Evolutionary conservation across 106 monocot genomes (phyloP), one percentile per base, ranked within the genome.

Genomic region (Acorus calamus): DNA sequence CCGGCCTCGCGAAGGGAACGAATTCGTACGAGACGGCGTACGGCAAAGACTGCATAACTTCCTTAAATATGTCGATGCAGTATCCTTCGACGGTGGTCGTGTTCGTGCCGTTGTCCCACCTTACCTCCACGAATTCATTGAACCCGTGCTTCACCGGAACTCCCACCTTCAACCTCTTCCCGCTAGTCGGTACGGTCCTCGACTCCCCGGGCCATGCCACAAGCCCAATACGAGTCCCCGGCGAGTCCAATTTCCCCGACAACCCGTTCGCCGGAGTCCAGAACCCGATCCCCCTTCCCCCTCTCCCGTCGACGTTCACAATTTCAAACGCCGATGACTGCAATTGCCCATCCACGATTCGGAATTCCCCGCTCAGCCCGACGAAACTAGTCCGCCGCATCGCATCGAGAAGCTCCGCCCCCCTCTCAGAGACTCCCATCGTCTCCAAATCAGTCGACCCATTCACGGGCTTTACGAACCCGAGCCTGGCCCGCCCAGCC

Each of bases 321-420:
- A 93, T 83, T 60, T 93, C 78, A 14, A 75, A 74, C 0, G 45
- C 62, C 3, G 80, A 59, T 10, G 75, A 58, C 7, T 80, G 65
- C 10, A 78, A 49, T 47, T 85, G 84, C 2, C 82, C 78, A 6
- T 71, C 52, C 12, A 80, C 63, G 8, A 93, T 72, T 46, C 42
- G 67, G 50, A 93, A 93, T 3, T 68, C 69, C 7, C 92, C 92
- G 3, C 69, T 73, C 11, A 93, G 2, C 1, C 92, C 92, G 7
- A 50, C 56, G 55, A 92, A 92, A 3, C 55, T 64, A 4, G 65
- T 64, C 41, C 45, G 65, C 14, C 5, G 44, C 14, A 87, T 56
- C 3, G 74, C 65, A 2, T 41, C 44, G 2, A 80, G 69, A 1
- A 87, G 57, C 7, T 54, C 41, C 0, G 61, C 46, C 0, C 92